These are phyloP conservation scores for Penicillium alfredii DNA, from an alignment of 495 filamentous ascomycete species.

Conservation along the genomic window DNA sequence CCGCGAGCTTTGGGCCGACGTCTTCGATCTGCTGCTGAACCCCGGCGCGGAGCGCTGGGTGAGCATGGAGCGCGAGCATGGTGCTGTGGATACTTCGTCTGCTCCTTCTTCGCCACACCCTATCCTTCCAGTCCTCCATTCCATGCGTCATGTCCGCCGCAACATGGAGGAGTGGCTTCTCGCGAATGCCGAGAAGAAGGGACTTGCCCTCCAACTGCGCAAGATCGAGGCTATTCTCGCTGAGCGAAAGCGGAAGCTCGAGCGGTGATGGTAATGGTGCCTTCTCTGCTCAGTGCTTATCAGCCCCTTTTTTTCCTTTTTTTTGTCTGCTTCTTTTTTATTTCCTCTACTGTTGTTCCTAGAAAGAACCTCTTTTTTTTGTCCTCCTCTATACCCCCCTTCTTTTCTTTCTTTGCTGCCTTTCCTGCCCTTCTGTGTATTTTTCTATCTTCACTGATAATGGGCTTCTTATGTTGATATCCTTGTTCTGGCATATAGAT, in stretches of 20 bases:
- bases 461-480: too few relatives aligned
- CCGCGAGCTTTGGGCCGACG: conserved; percentile 75
- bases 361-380: too few relatives aligned
- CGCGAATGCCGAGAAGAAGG: conserved; percentile 73
- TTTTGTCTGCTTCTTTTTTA: neutral
- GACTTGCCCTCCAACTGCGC: conserved; percentile 50
- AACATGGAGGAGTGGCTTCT: conserved; percentile 83
- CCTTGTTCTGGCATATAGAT: too few relatives aligned
- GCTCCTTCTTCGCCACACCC: neutral
- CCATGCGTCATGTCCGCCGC: conserved; percentile 60
- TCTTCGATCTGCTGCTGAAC: conserved; percentile 85
- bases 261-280: conserved; percentile 22
- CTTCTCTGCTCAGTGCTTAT: conserved; percentile 7
- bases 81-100: conserved; percentile 5
- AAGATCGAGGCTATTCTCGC: conserved; percentile 62
- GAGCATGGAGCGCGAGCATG: conserved; percentile 56
- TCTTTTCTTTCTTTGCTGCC: neutral
- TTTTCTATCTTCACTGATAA: too few relatives aligned
- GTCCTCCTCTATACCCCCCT: conserved; percentile 5
- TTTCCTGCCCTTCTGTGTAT: too few relatives aligned
- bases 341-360: too few relatives aligned
- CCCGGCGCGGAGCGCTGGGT: conserved; percentile 48
- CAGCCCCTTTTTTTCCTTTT: neutral
- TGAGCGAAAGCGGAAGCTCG: conserved; percentile 56
- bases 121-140: conserved; percentile 59